Base-by-base conservation (phyloP, 164 flowering plant genomes). In the Aristolochia contorta region DNA sequence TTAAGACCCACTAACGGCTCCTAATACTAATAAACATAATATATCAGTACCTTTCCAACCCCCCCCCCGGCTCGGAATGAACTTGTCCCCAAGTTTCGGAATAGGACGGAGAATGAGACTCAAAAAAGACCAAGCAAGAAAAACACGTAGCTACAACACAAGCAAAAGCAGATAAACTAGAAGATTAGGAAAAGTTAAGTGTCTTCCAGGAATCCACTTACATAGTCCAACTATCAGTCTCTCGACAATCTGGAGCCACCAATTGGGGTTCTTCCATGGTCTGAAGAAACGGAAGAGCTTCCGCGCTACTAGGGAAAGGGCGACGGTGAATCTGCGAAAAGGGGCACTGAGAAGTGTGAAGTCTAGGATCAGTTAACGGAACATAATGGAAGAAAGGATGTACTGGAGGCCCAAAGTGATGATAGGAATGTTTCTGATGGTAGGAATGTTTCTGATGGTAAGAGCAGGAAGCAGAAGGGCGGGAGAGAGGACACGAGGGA, bases 401-500 rank as follows among this genome's bases (percentile, higher is more conserved):
- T 18, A 53, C 30, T 2, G 30, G 30, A 37, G 43, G 43, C 1
- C 43, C 12, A 37, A 37, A 8, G 43, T 6, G 43, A 10, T 37
- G 43, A 37, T 10, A 37, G 43, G 43, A 37, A 7, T 37, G 10
- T 37, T 37, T 37, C 43, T 37, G 43, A 37, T 8, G 43, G 10
- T 10, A 37, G 43, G 43, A 37, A 7, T 37, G 10, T 37, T 37
- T 37, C 43, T 37, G 43, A 37, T 37, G 43, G 43, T 37, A 37
- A 4, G 43, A 37, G 15, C 56, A 53, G 22, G 32, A 5, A 53
- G 14, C 30, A 22, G 27, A 23, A 59, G 16, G 53, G 21, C 32
- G 50, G 41, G 33, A 23, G 62, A 58, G n/a, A 32, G 41, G 62
- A 12, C 62, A 59, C 0, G 19, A 59, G 51, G 51, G 48, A 16